Conservation (phyloP, 306 rosid genomes). For the Dryas drummondii region DNA sequence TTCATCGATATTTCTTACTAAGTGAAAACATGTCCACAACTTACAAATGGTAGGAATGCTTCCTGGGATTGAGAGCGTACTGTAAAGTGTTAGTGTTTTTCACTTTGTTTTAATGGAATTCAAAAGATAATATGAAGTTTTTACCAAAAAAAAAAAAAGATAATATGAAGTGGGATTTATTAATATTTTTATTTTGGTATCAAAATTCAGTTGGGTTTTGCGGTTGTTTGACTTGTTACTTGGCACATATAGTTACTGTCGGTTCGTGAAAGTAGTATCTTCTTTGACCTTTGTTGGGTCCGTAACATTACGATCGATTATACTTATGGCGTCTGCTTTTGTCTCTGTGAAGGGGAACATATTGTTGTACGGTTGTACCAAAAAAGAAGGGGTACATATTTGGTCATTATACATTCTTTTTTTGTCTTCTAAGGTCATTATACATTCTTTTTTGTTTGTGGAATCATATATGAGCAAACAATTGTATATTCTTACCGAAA, state of each 20-base stretch:
- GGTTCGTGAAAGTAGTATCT: background rate
- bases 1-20: background rate
- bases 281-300: background rate
- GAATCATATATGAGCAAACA: background rate
- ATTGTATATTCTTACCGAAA: background rate
- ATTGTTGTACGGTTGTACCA: too few relatives aligned
- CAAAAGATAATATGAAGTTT: background rate
- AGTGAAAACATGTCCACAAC: background rate
- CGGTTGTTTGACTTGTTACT: background rate
- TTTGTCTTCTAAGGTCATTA: background rate
- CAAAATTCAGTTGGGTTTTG: slow-evolving; percentile 13
- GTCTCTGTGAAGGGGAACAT: background rate
- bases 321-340: slow-evolving; percentile 6
- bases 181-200: background rate
- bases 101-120: background rate
- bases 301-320: slow-evolving; percentile 1
- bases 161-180: background rate
- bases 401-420: background rate
- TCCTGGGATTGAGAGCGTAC: background rate
- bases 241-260: background rate
- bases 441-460: background rate
- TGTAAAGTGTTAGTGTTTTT: background rate
- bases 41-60: too few relatives aligned
- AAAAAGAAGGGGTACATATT: background rate
- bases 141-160: too few relatives aligned